Conservation (phyloP, 345 rosid genomes). For the Cardamine chenopodiifolia region DNA sequence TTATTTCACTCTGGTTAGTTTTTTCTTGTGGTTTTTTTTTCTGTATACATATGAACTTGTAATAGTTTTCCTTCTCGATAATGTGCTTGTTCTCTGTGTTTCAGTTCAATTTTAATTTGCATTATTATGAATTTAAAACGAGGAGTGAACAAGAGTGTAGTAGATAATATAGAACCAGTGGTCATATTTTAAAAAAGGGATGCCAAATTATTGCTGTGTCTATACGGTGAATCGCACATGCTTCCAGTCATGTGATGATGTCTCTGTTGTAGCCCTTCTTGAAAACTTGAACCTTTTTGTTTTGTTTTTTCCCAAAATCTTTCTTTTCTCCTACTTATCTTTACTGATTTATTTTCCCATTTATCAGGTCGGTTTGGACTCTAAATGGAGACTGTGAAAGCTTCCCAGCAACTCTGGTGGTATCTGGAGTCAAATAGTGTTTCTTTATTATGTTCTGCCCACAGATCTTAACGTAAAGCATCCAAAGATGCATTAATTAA, state of each 20-base stretch:
- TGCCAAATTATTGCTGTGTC: not conserved
- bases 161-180: no score
- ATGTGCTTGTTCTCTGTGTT: not conserved
- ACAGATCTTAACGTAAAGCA: constrained; percentile 21
- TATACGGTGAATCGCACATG: constrained; percentile 21
- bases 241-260: constrained; percentile 31
- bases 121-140: not conserved
- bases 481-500: constrained; percentile 40
- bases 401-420: constrained; percentile 20
- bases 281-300: constrained; percentile 37
- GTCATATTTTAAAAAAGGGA: not conserved
- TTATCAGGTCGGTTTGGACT: constrained; percentile 19
- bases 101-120: not conserved
- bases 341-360: constrained; percentile 4
- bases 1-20: not conserved
- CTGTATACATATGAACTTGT: not conserved
- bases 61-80: not conserved
- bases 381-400: not conserved
- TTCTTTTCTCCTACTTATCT: not conserved
- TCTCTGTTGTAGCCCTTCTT: constrained; percentile 24
- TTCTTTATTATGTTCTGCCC: constrained; percentile 29
- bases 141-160: not conserved
- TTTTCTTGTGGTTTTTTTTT: not conserved
- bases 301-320: not conserved
- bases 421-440: not conserved